phyloP scores from a whole-genome alignment of 2,329 filamentous ascomycete genomes.

The Apiospora kogelbergensis region DNA sequence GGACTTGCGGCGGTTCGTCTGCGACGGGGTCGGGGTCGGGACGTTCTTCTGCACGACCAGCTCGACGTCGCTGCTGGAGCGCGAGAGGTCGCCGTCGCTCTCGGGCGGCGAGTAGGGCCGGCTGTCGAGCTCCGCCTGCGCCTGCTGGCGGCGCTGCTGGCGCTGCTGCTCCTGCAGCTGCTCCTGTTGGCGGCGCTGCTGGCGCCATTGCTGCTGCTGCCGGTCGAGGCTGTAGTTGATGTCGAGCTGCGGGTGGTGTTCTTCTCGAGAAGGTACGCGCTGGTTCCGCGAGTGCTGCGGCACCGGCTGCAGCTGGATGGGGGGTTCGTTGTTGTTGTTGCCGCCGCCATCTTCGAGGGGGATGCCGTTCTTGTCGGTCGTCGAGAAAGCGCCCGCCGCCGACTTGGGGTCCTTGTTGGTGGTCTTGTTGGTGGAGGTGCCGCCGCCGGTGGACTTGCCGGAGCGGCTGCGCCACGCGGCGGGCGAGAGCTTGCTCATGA shows the following conservation, averaged over 20 bases:
- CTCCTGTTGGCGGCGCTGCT: neutral
- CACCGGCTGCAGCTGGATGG: neutral
- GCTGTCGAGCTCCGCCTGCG: neutral
- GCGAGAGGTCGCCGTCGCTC: neutral
- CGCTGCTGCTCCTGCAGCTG: neutral
- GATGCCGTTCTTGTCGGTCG: neutral
- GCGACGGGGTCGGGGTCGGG: neutral
- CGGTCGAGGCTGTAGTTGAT: neutral
- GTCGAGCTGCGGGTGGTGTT: neutral
- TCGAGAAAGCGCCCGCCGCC: neutral
- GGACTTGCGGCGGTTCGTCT: neutral
- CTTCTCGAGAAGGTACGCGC: neutral
- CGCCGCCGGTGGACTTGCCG: neutral
- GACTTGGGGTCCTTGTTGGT: neutral
- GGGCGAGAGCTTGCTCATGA: slow-evolving; percentile 10
- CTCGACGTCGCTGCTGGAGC: neutral
- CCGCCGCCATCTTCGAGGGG: no score
- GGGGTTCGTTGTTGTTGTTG: neutral
- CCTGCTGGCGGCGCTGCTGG: neutral
- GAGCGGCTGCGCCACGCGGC: neutral
- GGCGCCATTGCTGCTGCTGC: neutral
- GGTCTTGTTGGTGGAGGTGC: neutral
- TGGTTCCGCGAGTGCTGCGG: neutral
- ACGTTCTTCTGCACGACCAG: neutral
- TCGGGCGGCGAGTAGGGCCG: neutral